A percentile compares a stretch with the other conserved stretches of the same genome.
These are phyloP conservation scores for Gleditsia sinensis DNA, from an alignment of 306 rosid genomes.

Conservation along the genomic window DNA sequence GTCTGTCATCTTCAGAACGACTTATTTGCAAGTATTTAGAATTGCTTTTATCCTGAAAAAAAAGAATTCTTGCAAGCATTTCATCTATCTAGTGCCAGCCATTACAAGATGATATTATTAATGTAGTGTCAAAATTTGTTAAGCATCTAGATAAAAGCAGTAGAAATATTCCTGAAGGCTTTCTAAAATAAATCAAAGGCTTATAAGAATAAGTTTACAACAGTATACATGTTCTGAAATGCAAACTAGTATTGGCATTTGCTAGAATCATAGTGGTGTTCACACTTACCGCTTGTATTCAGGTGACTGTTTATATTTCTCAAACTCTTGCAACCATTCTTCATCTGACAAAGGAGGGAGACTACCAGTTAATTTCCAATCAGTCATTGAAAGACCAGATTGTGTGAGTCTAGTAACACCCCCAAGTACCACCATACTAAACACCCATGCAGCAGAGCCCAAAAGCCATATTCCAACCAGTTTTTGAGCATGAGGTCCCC, in stretches of 20 bases:
- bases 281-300: constrained; percentile 72
- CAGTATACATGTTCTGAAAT: background rate
- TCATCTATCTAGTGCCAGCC: too few species aligned
- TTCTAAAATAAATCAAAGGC: too few species aligned
- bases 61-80: too few species aligned
- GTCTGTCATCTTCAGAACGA: background rate
- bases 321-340: constrained; percentile 77
- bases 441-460: constrained; percentile 91
- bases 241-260: background rate
- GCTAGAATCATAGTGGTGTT: background rate
- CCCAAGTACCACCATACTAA: constrained; percentile 90
- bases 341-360: constrained; percentile 75
- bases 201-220: background rate
- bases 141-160: too few species aligned
- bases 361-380: constrained; percentile 79
- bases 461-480: constrained; percentile 90
- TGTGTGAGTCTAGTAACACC: constrained; percentile 84
- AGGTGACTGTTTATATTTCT: constrained; percentile 84
- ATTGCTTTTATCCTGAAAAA: constrained; percentile 41
- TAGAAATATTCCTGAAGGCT: too few species aligned
- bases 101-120: too few species aligned
- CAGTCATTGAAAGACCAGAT: constrained; percentile 97
- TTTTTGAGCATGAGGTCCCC: constrained; percentile 71
- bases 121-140: too few species aligned
- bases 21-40: background rate